Conservation (phyloP, 495 filamentous ascomycete species). For the Parachaetomium inaequale region DNA sequence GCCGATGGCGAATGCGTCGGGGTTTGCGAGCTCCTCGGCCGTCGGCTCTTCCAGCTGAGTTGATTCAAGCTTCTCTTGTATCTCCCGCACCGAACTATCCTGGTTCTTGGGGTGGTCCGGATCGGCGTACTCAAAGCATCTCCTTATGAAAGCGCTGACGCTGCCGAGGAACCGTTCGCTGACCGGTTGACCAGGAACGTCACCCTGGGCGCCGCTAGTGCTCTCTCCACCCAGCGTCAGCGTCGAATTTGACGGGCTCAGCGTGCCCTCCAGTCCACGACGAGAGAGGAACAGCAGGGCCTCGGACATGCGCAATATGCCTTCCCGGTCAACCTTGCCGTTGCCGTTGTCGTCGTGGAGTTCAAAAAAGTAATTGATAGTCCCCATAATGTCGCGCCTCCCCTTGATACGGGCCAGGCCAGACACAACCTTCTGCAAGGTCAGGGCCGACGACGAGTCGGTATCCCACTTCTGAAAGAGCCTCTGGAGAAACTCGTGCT, state of each 20-base stretch:
- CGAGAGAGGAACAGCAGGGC: conserved; percentile 88
- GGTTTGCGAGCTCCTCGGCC: conserved; percentile 40
- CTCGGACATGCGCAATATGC: conserved; percentile 91
- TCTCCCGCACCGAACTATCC: conserved; percentile 22
- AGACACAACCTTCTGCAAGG: conserved; percentile 83
- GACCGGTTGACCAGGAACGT: conserved; percentile 41
- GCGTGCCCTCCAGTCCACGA: conserved; percentile 71
- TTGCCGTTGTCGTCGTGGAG: conserved; percentile 91
- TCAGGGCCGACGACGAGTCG: conserved; percentile 68
- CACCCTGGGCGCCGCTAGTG: conserved; percentile 24
- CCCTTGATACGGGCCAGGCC: conserved; percentile 89
- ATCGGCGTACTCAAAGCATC: conserved; percentile 98
- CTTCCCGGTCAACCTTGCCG: conserved; percentile 93
- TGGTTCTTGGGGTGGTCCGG: conserved; percentile 72
- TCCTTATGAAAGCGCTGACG: conserved; percentile 89
- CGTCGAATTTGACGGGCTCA: conserved; percentile 50
- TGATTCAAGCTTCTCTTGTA: conserved; percentile 7
- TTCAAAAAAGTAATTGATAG: conserved; percentile 95
- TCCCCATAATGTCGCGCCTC: conserved; percentile 90
- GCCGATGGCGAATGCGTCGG: conserved; percentile 70
- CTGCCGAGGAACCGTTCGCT: conserved; percentile 86
- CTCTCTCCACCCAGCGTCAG: conserved; percentile 36
- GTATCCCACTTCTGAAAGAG: conserved; percentile 86
- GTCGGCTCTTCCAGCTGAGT: conserved; percentile 26
- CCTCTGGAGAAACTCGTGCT: conserved; percentile 92